Base-by-base conservation (phyloP, 2,329 filamentous ascomycete genomes). In the Coniochaeta sp. region DNA sequence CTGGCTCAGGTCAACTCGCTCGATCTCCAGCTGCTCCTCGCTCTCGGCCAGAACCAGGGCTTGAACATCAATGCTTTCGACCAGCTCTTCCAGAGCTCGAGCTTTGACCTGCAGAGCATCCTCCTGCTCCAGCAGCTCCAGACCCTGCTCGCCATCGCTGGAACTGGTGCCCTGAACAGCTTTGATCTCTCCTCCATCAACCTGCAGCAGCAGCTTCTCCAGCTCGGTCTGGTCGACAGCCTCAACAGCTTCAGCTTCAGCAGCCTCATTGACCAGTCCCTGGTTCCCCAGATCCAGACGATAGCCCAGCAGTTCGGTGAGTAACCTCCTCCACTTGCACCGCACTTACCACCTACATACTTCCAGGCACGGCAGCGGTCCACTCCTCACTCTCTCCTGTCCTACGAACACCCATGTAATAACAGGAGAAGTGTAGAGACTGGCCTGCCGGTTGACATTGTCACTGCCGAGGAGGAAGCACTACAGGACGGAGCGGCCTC, bases 1-100 rank as follows among this genome's bases (percentile, higher is more conserved):
- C 67, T 77, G 58, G 73, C 78, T 63, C 65, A 72, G 62, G 63
- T 68, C 67, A 73, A 74, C 69, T 68, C 71, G 62, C 71, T 76
- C 63, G 72, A 75, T 67, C 67, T 77, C 62, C 74, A 76, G 73
- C 77, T 81, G 69, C 74, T 76, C 60, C 75, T 80, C 64, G 64
- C 71, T 72, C 62, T 78, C 62, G 74, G 74, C 62, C 62, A 72
- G 64, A 70, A 76, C 71, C 74, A 78, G 73, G 76, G 76, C 71
- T 72, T 81, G 68, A 74, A 81, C 68, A 66, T 81, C 59, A 65
- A 73, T 62, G 61, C 66, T 60, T 77, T 81, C 69, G 69, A 76
- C 67, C 64, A 64, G 60, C 72, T 78, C 64, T 77, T 81, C 65
- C 69, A 73, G 64, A 64, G 70, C 62, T 63, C 73, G 63, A 63